Evolutionary conservation across 257 asterid genomes (phyloP).

Genomic region (Nicotiana obtusifolia): DNA sequence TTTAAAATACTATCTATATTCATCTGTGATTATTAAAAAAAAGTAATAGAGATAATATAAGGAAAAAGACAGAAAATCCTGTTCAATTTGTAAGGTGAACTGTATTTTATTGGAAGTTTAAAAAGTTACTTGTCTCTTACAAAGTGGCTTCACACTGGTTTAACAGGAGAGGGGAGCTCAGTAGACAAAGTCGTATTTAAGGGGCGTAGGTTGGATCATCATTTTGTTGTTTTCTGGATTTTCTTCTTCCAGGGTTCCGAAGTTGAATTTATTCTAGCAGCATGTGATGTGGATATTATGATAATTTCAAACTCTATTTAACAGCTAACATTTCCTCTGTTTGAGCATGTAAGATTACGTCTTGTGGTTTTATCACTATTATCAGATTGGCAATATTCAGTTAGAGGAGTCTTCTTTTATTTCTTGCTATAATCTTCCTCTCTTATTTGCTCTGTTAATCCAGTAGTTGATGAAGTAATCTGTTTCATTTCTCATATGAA

Average conservation of each 20-base stretch:
- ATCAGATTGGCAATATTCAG: background rate
- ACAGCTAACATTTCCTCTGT: background rate
- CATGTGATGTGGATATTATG: background rate
- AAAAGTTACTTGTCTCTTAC: background rate
- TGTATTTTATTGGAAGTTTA: background rate
- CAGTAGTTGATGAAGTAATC: background rate
- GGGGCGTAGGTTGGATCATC: background rate
- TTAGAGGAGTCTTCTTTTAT: background rate
- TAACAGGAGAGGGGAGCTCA: background rate
- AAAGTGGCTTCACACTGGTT: background rate
- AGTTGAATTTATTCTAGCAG: background rate
- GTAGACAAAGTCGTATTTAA: background rate
- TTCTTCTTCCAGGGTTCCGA: background rate
- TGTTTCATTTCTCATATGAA: constrained; percentile 6
- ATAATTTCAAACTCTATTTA: background rate
- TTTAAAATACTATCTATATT: background rate
- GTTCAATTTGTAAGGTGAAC: background rate
- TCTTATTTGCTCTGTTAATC: constrained; percentile 1
- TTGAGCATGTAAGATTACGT: background rate
- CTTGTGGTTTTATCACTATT: background rate
- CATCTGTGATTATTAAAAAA: background rate
- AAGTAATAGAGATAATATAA: background rate
- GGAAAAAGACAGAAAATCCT: background rate
- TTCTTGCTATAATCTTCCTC: background rate
- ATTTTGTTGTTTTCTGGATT: background rate